Base-by-base conservation (phyloP, 768 basidiomycete genomes). In the Scleroderma citrinum region DNA sequence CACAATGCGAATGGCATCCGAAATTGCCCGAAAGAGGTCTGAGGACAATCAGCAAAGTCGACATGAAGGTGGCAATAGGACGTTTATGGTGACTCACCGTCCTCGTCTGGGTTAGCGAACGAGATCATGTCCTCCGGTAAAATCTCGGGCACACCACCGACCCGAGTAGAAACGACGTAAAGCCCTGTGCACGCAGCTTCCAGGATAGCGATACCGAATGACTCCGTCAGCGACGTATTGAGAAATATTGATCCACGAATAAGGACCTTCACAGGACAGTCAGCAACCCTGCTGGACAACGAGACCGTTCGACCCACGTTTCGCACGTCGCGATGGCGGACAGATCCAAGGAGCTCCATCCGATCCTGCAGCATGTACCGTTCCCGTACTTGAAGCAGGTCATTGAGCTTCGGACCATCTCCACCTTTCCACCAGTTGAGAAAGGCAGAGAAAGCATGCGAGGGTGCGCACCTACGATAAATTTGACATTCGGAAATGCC, bases 191-290 rank as follows among this genome's bases (percentile, higher is more conserved):
- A 94, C 0, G 96, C 96, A 0, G 95, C 96, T 71, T 99, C 96
- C 37, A 99, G 77, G 55, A 95, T 93, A n/a, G 88, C 90, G 55
- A 95, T 98, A 0, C 96, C 95, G 56, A 98, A 99, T 0, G 96
- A 81, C 64, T 98, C 96, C 1, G 95, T 98, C 21, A 98, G 76
- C 0, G 92, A 94, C 0, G 96, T 94, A 60, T 94, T 96, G 73
- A 99, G 75, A 69, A 87, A 99, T 52, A 99, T 93, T 12, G 89
- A 77, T 1, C 94, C 96, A 37, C 82, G 82, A 7, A 75, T 73
- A 11, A 99, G 77, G n/a, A 96, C 83, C 91, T 93, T 34, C 34
- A 23, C 16, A 38, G 38, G 45, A 37, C 34, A 29, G 21, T 35
- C 16, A 52, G 24, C 13, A 20, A n/a, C 19, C 21, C 38, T 30